A percentile compares a stretch with the other conserved stretches of the same genome.
Evolutionary conservation across 306 rosid species (phyloP).

Genomic region (Purshia tridentata): DNA sequence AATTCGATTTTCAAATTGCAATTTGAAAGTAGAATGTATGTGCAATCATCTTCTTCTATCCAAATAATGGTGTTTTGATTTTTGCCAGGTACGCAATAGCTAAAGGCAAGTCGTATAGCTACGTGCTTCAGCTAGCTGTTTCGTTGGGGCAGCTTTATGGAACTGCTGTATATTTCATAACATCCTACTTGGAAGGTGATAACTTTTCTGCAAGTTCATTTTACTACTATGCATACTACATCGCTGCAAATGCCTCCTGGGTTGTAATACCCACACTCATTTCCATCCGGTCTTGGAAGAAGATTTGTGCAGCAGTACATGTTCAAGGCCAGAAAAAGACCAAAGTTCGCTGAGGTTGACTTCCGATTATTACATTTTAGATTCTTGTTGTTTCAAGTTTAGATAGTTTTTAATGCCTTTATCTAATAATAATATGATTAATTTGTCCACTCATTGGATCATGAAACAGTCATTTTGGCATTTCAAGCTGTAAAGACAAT

Average conservation of each 20-base stretch:
- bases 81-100: slow-evolving; percentile 77
- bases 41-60: not conserved
- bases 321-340: slow-evolving; percentile 59
- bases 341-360: slow-evolving; percentile 56
- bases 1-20: not conserved
- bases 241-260: slow-evolving; percentile 76
- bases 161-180: slow-evolving; percentile 58
- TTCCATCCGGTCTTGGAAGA: slow-evolving; percentile 70
- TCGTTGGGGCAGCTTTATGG: slow-evolving; percentile 89
- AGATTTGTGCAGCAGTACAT: slow-evolving; percentile 53
- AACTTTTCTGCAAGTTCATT: slow-evolving; percentile 53
- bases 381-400: not conserved
- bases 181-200: slow-evolving; percentile 78
- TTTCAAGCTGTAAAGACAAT: not conserved
- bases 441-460: not conserved
- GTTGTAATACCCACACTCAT: slow-evolving; percentile 67
- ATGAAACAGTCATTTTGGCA: not conserved
- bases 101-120: slow-evolving; percentile 63
- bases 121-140: slow-evolving; percentile 79
- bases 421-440: not conserved
- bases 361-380: not conserved
- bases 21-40: not conserved
- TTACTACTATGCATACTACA: slow-evolving; percentile 73
- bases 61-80: not conserved
- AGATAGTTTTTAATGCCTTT: not conserved